Evolutionary conservation across 2,329 filamentous ascomycete genomes (phyloP).

Genomic region (Sphaerulina vaccinii): DNA sequence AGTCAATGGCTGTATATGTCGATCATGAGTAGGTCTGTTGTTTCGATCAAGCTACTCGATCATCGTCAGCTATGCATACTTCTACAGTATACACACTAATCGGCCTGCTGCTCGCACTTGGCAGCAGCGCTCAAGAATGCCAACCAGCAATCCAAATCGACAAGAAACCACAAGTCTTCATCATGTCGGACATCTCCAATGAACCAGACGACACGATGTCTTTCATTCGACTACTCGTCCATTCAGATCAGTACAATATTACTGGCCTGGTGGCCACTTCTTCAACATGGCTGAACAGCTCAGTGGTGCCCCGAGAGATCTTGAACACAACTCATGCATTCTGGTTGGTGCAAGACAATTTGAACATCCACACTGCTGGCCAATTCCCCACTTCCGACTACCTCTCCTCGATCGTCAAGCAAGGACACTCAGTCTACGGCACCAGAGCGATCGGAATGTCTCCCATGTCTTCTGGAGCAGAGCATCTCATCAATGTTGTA

Average conservation of each 20-base stretch:
- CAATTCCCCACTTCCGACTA: slow-evolving; percentile 28
- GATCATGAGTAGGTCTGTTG: not conserved
- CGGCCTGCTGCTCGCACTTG: not conserved
- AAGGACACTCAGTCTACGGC: slow-evolving; percentile 6
- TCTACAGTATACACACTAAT: not conserved
- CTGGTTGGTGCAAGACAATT: slow-evolving; percentile 40
- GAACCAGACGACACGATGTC: slow-evolving; percentile 31
- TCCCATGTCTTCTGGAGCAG: not conserved
- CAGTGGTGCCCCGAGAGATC: slow-evolving; percentile 26
- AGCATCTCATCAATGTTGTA: not conserved
- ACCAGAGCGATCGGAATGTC: not conserved
- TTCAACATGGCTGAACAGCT: slow-evolving; percentile 9
- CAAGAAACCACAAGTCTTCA: slow-evolving; percentile 17
- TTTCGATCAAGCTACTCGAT: not conserved
- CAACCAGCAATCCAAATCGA: not conserved
- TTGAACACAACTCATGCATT: slow-evolving; percentile 33
- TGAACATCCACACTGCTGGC: slow-evolving; percentile 42
- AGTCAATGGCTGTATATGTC: not conserved
- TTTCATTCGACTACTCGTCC: slow-evolving; percentile 21
- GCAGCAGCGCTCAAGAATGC: not conserved
- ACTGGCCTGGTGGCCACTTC: slow-evolving; percentile 13
- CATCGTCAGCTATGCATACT: not conserved
- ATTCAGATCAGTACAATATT: slow-evolving; percentile 13
- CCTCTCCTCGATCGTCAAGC: not conserved
- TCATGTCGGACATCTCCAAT: slow-evolving; percentile 30